phyloP scores from a whole-genome alignment of 2,329 filamentous ascomycete genomes.

The Apiospora rasikravindrae region DNA sequence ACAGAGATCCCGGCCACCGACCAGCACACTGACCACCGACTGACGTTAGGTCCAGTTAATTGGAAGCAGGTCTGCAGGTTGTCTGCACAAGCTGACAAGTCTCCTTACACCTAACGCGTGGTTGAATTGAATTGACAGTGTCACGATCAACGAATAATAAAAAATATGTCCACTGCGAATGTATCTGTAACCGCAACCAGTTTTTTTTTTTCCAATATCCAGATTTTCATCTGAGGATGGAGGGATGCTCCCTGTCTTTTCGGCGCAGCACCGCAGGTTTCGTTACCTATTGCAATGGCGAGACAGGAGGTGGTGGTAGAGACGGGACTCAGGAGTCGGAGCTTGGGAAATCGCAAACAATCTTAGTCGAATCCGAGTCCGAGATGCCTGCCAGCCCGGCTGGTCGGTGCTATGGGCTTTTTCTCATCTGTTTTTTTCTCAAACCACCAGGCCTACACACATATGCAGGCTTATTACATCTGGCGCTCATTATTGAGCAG shows the following conservation, averaged over 20 bases:
- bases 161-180: background rate
- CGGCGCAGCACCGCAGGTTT: background rate
- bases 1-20: background rate
- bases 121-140: background rate
- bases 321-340: background rate
- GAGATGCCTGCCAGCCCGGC: background rate
- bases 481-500: background rate
- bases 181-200: background rate
- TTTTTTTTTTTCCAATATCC: background rate
- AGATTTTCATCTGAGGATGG: background rate
- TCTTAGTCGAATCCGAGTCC: background rate
- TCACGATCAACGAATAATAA: background rate
- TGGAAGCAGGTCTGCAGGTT: background rate
- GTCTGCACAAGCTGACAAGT: background rate
- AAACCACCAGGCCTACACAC: background rate
- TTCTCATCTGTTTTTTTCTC: background rate
- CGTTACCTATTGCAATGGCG: background rate
- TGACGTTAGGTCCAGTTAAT: background rate
- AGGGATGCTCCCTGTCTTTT: constrained; percentile 4
- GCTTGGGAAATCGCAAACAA: background rate
- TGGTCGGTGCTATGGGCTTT: background rate
- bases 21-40: background rate
- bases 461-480: background rate
- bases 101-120: background rate
- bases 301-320: constrained; percentile 6